phyloP scores from a whole-genome alignment of 2,329 filamentous ascomycete species.

The Cladosporium sp. region DNA sequence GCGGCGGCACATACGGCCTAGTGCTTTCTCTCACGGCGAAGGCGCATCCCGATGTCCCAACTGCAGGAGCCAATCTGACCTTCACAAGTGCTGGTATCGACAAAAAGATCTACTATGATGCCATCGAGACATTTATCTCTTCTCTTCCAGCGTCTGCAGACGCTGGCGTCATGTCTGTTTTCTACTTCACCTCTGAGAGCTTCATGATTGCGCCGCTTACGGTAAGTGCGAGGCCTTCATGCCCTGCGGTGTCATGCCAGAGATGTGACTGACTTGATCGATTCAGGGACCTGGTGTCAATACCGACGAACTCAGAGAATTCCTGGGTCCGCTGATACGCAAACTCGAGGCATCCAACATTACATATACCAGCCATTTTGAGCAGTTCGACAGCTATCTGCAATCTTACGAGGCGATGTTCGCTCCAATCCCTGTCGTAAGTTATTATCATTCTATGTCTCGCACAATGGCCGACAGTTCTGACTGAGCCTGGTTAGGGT shows the following conservation, averaged over 20 bases:
- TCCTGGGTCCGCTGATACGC: conserved; percentile 45
- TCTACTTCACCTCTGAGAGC: conserved; percentile 50
- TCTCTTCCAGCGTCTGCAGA: conserved; percentile 48
- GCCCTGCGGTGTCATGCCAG: too few relatives aligned
- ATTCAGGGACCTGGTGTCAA: conserved; percentile 41
- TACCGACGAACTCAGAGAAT: conserved; percentile 37
- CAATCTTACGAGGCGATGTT: conserved; percentile 32
- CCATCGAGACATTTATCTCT: conserved; percentile 46
- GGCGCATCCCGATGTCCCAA: conserved; percentile 42
- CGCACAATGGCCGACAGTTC: too few relatives aligned
- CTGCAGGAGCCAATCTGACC: conserved; percentile 43
- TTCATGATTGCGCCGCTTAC: conserved; percentile 45
- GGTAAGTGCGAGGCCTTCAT: too few relatives aligned
- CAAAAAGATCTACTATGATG: conserved; percentile 45
- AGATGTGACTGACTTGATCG: too few relatives aligned
- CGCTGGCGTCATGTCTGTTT: conserved; percentile 47
- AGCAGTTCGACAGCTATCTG: conserved; percentile 32
- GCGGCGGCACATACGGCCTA: conserved; percentile 56
- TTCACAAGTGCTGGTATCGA: conserved; percentile 33
- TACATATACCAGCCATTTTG: conserved; percentile 27
- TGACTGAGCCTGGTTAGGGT: conserved; percentile 7
- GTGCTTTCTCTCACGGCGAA: conserved; percentile 54
- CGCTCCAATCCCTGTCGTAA: conserved; percentile 30
- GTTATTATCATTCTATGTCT: not conserved
- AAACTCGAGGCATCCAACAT: conserved; percentile 37